Evolutionary conservation across 257 asterid species (phyloP).

Genomic region (Fraxinus americana): DNA sequence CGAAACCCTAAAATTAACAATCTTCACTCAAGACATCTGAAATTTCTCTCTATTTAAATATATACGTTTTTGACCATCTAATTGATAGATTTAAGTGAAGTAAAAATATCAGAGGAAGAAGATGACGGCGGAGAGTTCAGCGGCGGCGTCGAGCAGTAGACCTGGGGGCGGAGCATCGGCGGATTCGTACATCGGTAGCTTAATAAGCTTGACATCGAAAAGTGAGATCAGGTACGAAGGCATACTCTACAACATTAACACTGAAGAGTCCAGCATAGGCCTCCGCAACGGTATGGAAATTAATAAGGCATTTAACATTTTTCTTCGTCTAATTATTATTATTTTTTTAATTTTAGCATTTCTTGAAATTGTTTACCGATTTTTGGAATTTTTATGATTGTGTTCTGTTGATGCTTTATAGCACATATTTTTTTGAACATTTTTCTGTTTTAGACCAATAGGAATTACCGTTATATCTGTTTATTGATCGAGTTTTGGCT

Average conservation of each 20-base stretch:
- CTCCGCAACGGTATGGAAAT: constrained; percentile 70
- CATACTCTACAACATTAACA: constrained; percentile 77
- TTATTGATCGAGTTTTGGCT: not conserved
- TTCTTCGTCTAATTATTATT: too few relatives aligned
- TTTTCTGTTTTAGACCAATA: not conserved
- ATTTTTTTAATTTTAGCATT: not conserved
- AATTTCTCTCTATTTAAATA: constrained; percentile 12
- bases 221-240: constrained; percentile 98
- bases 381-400: not conserved
- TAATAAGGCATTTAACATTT: not conserved
- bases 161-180: constrained; percentile 76
- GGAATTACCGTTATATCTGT: not conserved
- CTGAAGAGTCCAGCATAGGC: constrained; percentile 97
- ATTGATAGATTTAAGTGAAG: not conserved
- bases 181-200: constrained; percentile 88
- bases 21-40: not conserved
- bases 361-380: not conserved
- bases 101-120: constrained; percentile 21
- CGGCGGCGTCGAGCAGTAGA: constrained; percentile 53
- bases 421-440: not conserved
- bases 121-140: constrained; percentile 77
- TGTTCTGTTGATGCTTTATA: not conserved
- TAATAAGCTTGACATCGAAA: constrained; percentile 92
- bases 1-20: constrained; percentile 21
- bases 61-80: not conserved